Conservation (phyloP, 352 stramenopile genomes). For the Globisporangium acanthophoron region DNA sequence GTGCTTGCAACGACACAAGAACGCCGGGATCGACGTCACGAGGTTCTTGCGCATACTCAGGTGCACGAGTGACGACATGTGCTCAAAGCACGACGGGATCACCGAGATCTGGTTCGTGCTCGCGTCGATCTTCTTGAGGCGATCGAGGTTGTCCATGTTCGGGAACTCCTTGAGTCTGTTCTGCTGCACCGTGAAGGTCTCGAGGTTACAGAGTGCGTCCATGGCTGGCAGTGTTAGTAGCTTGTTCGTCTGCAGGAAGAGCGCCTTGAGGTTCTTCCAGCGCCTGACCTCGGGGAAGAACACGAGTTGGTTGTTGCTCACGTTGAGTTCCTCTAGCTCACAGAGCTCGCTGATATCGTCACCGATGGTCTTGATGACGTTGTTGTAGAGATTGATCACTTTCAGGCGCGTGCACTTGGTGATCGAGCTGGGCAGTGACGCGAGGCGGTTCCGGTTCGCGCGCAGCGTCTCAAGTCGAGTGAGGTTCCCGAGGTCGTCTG, state of each 20-base stretch:
- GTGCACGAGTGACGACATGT: slow-evolving; percentile 55
- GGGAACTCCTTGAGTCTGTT: slow-evolving; percentile 58
- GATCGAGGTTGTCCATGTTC: slow-evolving; percentile 51
- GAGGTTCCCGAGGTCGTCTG: slow-evolving; percentile 42
- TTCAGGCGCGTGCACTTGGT: slow-evolving; percentile 38
- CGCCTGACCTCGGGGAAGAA: slow-evolving; percentile 27
- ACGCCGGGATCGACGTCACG: slow-evolving; percentile 36
- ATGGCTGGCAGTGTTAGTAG: slow-evolving; percentile 35
- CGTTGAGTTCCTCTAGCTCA: slow-evolving; percentile 65
- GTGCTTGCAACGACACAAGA: slow-evolving; percentile 33
- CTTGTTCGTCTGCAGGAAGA: slow-evolving; percentile 60
- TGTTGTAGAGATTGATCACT: slow-evolving; percentile 79
- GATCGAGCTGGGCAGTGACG: slow-evolving; percentile 42
- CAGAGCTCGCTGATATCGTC: slow-evolving; percentile 39
- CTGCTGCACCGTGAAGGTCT: slow-evolving; percentile 54
- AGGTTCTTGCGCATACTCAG: slow-evolving; percentile 64
- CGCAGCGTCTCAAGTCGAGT: slow-evolving; percentile 44
- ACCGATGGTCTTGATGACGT: slow-evolving; percentile 45
- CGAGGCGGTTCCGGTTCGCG: slow-evolving; percentile 51
- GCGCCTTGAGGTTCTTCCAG: slow-evolving; percentile 51
- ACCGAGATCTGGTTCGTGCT: slow-evolving; percentile 60
- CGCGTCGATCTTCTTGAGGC: slow-evolving; percentile 73
- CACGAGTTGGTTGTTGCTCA: slow-evolving; percentile 54
- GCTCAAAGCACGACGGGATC: slow-evolving; percentile 41
- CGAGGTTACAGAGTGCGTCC: slow-evolving; percentile 46